Percentiles rank a stretch among this genome's conserved stretches.
Evolutionary conservation across 2,329 filamentous ascomycete species (phyloP).

Genomic region (Talaromyces sp.): DNA sequence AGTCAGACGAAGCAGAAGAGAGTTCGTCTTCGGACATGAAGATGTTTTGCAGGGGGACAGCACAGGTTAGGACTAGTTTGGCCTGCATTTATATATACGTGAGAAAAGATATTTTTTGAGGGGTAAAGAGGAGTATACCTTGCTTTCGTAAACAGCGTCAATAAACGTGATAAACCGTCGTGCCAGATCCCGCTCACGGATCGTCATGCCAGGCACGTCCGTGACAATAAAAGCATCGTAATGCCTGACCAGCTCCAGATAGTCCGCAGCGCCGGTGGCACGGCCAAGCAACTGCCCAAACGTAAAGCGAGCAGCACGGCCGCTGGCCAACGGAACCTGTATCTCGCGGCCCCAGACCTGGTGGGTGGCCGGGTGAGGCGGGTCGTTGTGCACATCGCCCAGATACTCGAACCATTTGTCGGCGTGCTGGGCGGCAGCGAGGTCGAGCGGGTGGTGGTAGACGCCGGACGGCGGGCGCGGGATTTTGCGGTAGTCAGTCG

Average conservation of each 20-base stretch:
- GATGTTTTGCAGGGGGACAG: conserved; percentile 75
- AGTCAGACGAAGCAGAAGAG: conserved; percentile 47
- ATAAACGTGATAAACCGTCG: conserved; percentile 96
- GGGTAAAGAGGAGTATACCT: conserved; percentile 33
- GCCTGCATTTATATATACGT: conserved; percentile 54
- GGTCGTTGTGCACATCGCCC: conserved; percentile 70
- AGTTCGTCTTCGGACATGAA: conserved; percentile 74
- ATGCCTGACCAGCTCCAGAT: conserved; percentile 80
- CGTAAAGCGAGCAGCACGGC: conserved; percentile 81
- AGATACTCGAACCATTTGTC: conserved; percentile 95
- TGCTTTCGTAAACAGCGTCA: conserved; percentile 84
- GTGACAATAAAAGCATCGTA: conserved; percentile 93
- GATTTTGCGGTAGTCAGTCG: conserved; percentile 96
- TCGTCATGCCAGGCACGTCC: conserved; percentile 86
- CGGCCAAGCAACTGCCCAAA: conserved; percentile 87
- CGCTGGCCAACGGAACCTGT: conserved; percentile 78
- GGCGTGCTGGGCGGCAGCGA: conserved; percentile 70
- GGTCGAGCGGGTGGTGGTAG: conserved; percentile 83
- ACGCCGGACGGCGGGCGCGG: conserved; percentile 87
- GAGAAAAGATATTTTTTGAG: background rate
- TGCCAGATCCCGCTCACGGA: conserved; percentile 78
- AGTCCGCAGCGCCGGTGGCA: conserved; percentile 90
- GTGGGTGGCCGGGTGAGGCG: conserved; percentile 73
- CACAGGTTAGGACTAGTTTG: conserved; percentile 91
- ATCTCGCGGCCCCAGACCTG: conserved; percentile 91